Conservation (phyloP, 805 yeast genomes). For the Clavispora santaluciae region DNA sequence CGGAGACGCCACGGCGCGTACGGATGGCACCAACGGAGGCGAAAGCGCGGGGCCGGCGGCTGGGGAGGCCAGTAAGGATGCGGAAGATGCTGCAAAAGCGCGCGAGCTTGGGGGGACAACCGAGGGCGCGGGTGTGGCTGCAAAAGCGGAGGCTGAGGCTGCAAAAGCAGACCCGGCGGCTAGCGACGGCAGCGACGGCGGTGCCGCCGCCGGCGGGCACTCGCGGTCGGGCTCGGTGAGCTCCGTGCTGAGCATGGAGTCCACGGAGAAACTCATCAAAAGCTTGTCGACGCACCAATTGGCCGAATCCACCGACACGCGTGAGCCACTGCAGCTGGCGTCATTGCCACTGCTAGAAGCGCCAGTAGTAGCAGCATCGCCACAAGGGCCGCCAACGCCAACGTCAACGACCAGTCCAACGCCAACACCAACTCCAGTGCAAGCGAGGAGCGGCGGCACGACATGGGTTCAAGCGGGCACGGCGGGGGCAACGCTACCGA, state of each 20-base stretch:
- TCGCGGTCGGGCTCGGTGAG: conserved; percentile 3
- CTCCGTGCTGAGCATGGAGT: conserved; percentile 14
- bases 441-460: no score
- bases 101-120: no score
- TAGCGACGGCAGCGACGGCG: no score
- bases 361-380: background rate
- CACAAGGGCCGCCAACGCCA: background rate
- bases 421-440: background rate
- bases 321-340: background rate
- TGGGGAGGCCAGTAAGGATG: background rate
- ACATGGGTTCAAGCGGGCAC: no score
- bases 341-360: background rate
- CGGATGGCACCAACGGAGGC: background rate
- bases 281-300: conserved; percentile 9
- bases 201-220: background rate
- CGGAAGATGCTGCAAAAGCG: background rate
- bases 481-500: conserved; percentile 5
- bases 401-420: background rate
- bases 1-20: background rate
- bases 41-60: background rate
- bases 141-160: no score
- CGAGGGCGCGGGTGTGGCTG: background rate
- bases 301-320: background rate
- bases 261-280: conserved; percentile 12
- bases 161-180: no score